A percentile compares a stretch with the other conserved stretches of the same genome.
Evolutionary conservation across 106 monocot genomes (phyloP).

Genomic region (Dioscorea zingiberensis): DNA sequence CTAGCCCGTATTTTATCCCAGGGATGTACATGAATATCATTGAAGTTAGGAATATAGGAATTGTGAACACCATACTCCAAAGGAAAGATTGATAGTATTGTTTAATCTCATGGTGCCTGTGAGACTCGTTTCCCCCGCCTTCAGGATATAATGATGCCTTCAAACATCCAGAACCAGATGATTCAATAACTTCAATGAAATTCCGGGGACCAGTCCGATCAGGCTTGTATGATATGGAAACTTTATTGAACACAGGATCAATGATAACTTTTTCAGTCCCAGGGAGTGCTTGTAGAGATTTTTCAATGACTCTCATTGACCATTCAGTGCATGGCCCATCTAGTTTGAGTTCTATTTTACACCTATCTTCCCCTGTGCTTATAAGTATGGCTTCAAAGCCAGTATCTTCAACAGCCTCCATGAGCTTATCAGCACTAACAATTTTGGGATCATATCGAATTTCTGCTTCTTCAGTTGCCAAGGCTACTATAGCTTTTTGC

Average conservation of each 20-base stretch:
- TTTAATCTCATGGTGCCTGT: constrained; percentile 52
- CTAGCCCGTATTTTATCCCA: constrained; percentile 39
- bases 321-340: constrained; percentile 36
- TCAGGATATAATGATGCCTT: constrained; percentile 68
- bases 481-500: constrained; percentile 59
- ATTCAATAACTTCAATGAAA: constrained; percentile 76
- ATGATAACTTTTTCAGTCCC: constrained; percentile 51
- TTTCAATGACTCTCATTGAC: constrained; percentile 49
- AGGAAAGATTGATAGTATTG: constrained; percentile 60
- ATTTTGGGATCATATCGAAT: constrained; percentile 58
- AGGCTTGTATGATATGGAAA: constrained; percentile 67
- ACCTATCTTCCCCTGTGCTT: constrained; percentile 64
- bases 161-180: constrained; percentile 31
- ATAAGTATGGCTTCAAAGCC: constrained; percentile 76
- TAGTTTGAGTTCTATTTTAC: constrained; percentile 58
- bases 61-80: constrained; percentile 81
- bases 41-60: constrained; percentile 74
- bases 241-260: constrained; percentile 40
- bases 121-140: constrained; percentile 36
- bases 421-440: constrained; percentile 32
- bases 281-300: constrained; percentile 66
- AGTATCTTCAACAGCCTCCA: constrained; percentile 51
- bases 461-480: constrained; percentile 90
- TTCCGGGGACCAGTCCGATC: constrained; percentile 77
- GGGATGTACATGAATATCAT: constrained; percentile 96